phyloP scores from a whole-genome alignment of 2,329 filamentous ascomycete species.

The Xylogone sp. region DNA sequence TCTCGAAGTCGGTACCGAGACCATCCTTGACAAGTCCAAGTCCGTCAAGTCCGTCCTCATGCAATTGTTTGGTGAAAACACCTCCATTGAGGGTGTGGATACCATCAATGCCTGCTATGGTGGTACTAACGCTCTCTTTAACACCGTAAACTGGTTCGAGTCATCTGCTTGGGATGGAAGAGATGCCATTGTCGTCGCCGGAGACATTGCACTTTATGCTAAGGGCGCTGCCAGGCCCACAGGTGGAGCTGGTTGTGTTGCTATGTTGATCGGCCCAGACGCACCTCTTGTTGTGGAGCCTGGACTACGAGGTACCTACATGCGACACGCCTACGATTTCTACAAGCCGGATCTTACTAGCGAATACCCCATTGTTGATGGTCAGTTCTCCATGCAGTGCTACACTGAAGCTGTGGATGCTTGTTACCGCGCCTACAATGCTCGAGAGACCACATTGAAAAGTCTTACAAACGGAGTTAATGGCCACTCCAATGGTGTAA shows the following conservation, averaged over 20 bases:
- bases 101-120: constrained; percentile 85
- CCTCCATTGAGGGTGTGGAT: constrained; percentile 79
- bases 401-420: constrained; percentile 78
- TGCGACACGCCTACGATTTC: constrained; percentile 84
- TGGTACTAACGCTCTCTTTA: constrained; percentile 81
- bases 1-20: too few relatives aligned
- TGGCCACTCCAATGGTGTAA: constrained; percentile 43
- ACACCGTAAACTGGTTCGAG: constrained; percentile 81
- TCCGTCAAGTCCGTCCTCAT: constrained; percentile 86
- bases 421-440: constrained; percentile 77
- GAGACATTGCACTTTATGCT: constrained; percentile 82
- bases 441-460: constrained; percentile 62
- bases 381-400: constrained; percentile 78
- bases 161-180: constrained; percentile 84
- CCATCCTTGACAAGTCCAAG: constrained; percentile 86
- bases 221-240: constrained; percentile 80
- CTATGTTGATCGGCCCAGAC: constrained; percentile 74
- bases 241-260: constrained; percentile 75
- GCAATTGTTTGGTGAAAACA: constrained; percentile 82
- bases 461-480: constrained; percentile 45
- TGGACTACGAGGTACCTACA: constrained; percentile 74
- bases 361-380: constrained; percentile 84
- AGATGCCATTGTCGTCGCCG: constrained; percentile 74
- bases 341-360: constrained; percentile 87
- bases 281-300: constrained; percentile 75